phyloP scores from a whole-genome alignment of 2,329 filamentous ascomycete genomes.

The Fusarium sterilihyphosum region DNA sequence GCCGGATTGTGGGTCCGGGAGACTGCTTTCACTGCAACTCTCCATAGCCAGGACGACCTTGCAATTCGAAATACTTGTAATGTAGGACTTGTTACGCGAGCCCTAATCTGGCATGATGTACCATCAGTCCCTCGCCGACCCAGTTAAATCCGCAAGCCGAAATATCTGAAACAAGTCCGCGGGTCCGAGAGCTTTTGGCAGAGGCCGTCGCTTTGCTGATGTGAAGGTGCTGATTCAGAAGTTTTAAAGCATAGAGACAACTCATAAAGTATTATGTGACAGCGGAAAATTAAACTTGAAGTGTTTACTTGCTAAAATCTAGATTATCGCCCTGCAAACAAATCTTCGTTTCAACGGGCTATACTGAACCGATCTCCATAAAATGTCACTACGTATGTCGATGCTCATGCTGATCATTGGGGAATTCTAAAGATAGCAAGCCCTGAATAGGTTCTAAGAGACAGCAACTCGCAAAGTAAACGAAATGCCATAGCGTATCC shows the following conservation, averaged over 20 bases:
- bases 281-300: too few species aligned
- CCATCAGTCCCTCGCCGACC: accelerated
- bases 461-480: background rate
- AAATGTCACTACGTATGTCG: background rate
- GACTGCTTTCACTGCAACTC: accelerated
- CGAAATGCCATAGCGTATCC: background rate
- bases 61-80: accelerated
- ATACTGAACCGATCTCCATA: accelerated
- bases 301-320: too few species aligned
- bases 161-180: background rate
- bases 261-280: too few species aligned
- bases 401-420: background rate
- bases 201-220: background rate
- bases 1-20: too few species aligned
- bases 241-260: too few species aligned
- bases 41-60: too few species aligned
- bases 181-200: background rate
- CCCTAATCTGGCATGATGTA: accelerated
- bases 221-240: background rate
- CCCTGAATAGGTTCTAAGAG: accelerated
- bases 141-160: accelerated
- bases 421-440: background rate
- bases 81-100: background rate
- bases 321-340: background rate
- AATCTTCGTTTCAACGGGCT: accelerated